Base-by-base conservation (phyloP, 305 asterid species). In the Withania somnifera region DNA sequence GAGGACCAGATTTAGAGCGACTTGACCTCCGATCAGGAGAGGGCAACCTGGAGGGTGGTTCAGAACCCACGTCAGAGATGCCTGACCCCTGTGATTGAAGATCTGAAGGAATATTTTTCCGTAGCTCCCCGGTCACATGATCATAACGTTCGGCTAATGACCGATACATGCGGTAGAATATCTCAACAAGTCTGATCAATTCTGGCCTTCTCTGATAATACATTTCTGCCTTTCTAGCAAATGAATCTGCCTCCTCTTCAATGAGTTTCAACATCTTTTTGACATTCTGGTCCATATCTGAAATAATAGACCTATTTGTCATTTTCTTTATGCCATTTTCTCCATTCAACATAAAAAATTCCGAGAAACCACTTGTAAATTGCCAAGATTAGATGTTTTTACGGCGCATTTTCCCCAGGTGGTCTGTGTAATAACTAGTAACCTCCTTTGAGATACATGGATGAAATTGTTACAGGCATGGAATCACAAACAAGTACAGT, bases 161-260 rank as follows among this genome's bases (percentile, higher is more conserved):
- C 11, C 99, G 89, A 66, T 96, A 90, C 89, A 91, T 92, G 66
- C 95, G 90, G 82, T 93, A 91, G 81, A 96, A 91, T 77, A 93
- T 98, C 89, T 96, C 99, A 8, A 96, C 98, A 1, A 94, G 97
- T 58, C 69, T 66, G 80, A 94, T 73, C 78, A 96, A 78, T 83
- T 93, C 98, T 0, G 99, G 99, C 87, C 99, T 89, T 90, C 88
- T 96, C 90, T 86, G 90, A 89, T 88, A 96, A 87, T 94, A 96
- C 88, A 94, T 82, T 86, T 94, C 97, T 1, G 95, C 99, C 88
- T 89, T 94, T 83, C 91, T 96, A 17, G 97, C 94, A 73, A 96
- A 94, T 34, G 99, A 92, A 86, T 96, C 99, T 1, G 94, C 98
- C 60, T 96, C 98, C 83, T 93, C 97, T 89, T 94, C 99, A 20